phyloP scores from a whole-genome alignment of 768 basidiomycete genomes.

The Xanthoconium stramineum region DNA sequence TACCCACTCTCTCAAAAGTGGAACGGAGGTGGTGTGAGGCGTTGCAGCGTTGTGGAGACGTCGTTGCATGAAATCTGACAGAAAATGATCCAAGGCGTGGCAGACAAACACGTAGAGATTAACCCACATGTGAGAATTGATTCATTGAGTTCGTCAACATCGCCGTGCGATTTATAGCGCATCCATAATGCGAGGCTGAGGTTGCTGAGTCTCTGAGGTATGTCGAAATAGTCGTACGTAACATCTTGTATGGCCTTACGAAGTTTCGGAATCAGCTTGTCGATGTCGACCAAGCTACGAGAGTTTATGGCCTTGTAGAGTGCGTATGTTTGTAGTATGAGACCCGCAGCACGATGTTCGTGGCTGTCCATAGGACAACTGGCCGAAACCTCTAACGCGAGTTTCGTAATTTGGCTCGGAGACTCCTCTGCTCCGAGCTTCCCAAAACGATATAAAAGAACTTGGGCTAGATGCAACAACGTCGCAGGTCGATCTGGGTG shows the following conservation, averaged over 20 bases:
- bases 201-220: constrained; percentile 2
- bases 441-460: neutral
- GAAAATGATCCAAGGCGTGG: too few species aligned
- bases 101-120: too few species aligned
- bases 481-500: constrained; percentile 9
- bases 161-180: neutral
- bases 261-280: neutral
- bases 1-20: neutral
- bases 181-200: constrained; percentile 12
- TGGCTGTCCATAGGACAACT: neutral
- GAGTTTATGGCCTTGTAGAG: neutral
- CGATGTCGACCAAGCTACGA: neutral
- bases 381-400: neutral
- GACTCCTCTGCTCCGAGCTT: neutral
- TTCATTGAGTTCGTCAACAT: constrained; percentile 12
- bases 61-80: neutral
- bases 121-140: too few species aligned
- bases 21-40: neutral
- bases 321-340: neutral
- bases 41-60: neutral
- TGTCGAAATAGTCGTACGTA: constrained; percentile 4
- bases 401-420: neutral
- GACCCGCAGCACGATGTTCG: neutral
- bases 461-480: neutral
- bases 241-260: neutral